These are phyloP conservation scores for Leishmania lainsoni DNA, from an alignment of 208 protist species.

Conservation along the genomic window DNA sequence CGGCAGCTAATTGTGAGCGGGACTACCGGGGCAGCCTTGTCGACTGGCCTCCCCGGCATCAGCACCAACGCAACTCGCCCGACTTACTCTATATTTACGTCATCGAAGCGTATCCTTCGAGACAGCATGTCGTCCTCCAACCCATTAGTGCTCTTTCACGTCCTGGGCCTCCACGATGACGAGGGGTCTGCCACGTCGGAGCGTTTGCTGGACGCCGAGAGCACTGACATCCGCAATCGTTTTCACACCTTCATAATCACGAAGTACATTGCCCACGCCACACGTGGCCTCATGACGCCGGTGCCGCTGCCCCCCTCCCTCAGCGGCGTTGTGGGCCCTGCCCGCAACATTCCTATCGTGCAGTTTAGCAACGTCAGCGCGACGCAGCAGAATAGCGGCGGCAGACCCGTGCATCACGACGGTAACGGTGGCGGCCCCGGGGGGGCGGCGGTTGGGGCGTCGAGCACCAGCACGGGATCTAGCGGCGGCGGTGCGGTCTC, in stretches of 20 bases:
- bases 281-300: conserved; percentile 37
- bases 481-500: background rate
- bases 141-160: conserved; percentile 59
- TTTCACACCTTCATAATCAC: conserved; percentile 75
- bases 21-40: background rate
- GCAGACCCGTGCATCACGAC: conserved; percentile 1
- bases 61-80: background rate
- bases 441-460: conserved; percentile 1
- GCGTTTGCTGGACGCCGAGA: conserved; percentile 45
- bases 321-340: conserved; percentile 9
- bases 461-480: conserved; percentile 10
- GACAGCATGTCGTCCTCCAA: conserved; percentile 50
- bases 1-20: conserved; percentile 50
- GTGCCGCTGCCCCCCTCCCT: conserved; percentile 46
- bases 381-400: conserved; percentile 22
- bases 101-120: conserved; percentile 32
- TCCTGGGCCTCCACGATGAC: conserved; percentile 77
- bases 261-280: conserved; percentile 61
- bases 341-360: conserved; percentile 36
- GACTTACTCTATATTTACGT: background rate
- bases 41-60: background rate
- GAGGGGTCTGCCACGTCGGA: conserved; percentile 52
- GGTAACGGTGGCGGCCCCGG: conserved; percentile 8
- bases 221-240: conserved; percentile 44
- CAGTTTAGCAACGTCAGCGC: conserved; percentile 40